These are phyloP conservation scores for Neurospora sp. DNA, from an alignment of 495 filamentous ascomycete species.

Conservation along the genomic window DNA sequence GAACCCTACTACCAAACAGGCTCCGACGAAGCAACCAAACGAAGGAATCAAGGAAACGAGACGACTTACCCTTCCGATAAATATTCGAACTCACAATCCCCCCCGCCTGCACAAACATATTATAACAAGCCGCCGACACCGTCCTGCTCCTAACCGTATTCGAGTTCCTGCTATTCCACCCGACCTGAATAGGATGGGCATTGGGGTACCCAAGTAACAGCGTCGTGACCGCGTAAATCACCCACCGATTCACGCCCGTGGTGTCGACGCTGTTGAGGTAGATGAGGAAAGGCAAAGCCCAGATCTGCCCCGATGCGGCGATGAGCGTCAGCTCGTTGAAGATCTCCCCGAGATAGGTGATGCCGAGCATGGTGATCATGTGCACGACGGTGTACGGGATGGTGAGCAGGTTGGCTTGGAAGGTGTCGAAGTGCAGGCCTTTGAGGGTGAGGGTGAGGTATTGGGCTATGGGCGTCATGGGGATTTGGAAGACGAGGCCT, in stretches of 20 bases:
- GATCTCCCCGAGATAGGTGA: constrained; percentile 43
- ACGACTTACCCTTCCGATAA: constrained; percentile 36
- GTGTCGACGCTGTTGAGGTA: constrained; percentile 41
- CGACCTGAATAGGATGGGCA: constrained; percentile 53
- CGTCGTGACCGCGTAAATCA: constrained; percentile 46
- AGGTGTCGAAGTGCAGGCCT: constrained; percentile 56
- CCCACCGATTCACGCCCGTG: constrained; percentile 39
- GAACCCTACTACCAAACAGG: neutral
- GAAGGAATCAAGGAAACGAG: constrained; percentile 30
- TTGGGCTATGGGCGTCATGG: constrained; percentile 41
- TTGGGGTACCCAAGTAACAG: constrained; percentile 48
- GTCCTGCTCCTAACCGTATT: constrained; percentile 41
- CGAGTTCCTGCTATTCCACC: constrained; percentile 52
- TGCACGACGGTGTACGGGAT: constrained; percentile 30
- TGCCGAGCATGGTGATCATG: constrained; percentile 34
- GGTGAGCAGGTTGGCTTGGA: constrained; percentile 49
- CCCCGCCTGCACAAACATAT: constrained; percentile 57
- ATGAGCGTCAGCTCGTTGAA: constrained; percentile 38
- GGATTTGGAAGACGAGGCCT: constrained; percentile 53
- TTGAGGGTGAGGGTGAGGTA: constrained; percentile 57
- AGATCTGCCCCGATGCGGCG: constrained; percentile 33
- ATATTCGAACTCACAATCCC: constrained; percentile 56
- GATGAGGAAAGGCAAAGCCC: constrained; percentile 47
- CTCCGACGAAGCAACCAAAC: neutral
- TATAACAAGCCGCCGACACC: constrained; percentile 48